Percentiles rank a stretch among this genome's conserved stretches.
Conservation (phyloP, 2,329 filamentous ascomycete genomes). For the Alternaria angustiovoidea region DNA sequence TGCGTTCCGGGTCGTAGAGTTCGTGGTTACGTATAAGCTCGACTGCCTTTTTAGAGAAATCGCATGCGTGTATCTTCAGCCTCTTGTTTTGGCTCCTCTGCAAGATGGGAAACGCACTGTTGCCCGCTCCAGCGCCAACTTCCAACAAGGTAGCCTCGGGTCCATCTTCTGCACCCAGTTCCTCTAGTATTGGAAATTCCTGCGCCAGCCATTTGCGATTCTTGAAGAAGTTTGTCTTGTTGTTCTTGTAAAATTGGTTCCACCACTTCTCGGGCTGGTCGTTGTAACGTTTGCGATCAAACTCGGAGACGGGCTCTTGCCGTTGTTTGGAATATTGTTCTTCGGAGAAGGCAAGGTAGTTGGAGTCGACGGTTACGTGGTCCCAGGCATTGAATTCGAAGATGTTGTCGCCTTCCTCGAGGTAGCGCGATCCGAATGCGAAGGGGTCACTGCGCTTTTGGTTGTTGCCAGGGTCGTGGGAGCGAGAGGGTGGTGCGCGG, state of each 20-base stretch:
- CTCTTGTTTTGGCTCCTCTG: slow-evolving; percentile 81
- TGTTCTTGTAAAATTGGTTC: slow-evolving; percentile 98
- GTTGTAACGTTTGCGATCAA: slow-evolving; percentile 93
- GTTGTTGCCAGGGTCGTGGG: slow-evolving; percentile 76
- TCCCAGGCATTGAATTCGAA: slow-evolving; percentile 99
- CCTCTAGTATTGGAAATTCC: slow-evolving; percentile 88
- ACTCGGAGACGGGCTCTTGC: slow-evolving; percentile 85
- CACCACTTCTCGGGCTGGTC: slow-evolving; percentile 92
- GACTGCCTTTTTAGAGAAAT: slow-evolving; percentile 95
- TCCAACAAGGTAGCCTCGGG: slow-evolving; percentile 80
- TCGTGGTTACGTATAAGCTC: slow-evolving; percentile 87
- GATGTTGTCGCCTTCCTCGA: slow-evolving; percentile 85
- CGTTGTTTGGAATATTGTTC: slow-evolving; percentile 86
- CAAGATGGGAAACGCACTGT: slow-evolving; percentile 93
- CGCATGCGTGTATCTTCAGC: slow-evolving; percentile 89
- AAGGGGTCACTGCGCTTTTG: slow-evolving; percentile 92
- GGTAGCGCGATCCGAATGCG: slow-evolving; percentile 88
- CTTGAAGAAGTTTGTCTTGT: slow-evolving; percentile 98
- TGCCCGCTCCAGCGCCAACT: slow-evolving; percentile 93
- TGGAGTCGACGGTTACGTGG: slow-evolving; percentile 90
- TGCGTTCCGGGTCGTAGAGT: slow-evolving; percentile 73
- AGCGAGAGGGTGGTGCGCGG: slow-evolving; percentile 63
- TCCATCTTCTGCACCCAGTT: slow-evolving; percentile 74
- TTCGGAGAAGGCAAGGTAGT: slow-evolving; percentile 86
- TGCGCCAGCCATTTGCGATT: slow-evolving; percentile 96